Percentiles rank a stretch among this genome's conserved stretches.
Conservation (phyloP, 1,139 yeast species). For the Hanseniaspora sp. region DNA sequence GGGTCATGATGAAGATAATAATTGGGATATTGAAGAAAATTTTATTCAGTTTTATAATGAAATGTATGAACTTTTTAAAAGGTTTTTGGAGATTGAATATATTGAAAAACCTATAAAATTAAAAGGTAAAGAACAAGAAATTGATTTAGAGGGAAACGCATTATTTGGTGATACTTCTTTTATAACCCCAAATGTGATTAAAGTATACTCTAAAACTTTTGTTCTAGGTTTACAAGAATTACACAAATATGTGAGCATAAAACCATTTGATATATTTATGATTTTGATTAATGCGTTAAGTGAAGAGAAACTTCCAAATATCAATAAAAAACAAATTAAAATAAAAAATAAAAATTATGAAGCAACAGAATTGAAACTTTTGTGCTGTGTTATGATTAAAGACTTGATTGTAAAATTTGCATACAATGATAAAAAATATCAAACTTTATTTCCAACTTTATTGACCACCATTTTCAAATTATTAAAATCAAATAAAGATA, state of each 20-base stretch:
- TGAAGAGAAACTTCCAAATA: conserved; percentile 23
- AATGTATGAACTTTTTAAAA: conserved; percentile 15
- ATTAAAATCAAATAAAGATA: conserved; percentile 27
- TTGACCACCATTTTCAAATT: conserved; percentile 27
- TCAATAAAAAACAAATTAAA: conserved; percentile 21
- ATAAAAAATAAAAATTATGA: conserved; percentile 20
- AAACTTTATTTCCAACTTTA: conserved; percentile 29
- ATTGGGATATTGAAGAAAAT: conserved; percentile 14
- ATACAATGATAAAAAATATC: conserved; percentile 24
- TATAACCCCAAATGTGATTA: conserved; percentile 6
- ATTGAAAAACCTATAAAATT: background rate
- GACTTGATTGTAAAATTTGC: conserved; percentile 28
- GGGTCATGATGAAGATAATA: conserved; percentile 6
- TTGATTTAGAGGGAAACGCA: background rate
- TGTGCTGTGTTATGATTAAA: conserved; percentile 21
- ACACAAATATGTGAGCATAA: conserved; percentile 20
- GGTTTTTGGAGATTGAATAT: conserved; percentile 12
- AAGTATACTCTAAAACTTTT: conserved; percentile 22
- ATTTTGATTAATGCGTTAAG: conserved; percentile 22
- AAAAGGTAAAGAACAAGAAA: background rate
- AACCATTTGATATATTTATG: conserved; percentile 25
- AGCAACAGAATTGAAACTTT: conserved; percentile 23
- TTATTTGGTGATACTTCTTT: background rate
- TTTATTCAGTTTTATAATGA: conserved; percentile 14
- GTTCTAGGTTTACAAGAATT: conserved; percentile 20